Base-by-base conservation (phyloP, 1,284 basidiomycete genomes). In the Ustilago bromivora region DNA sequence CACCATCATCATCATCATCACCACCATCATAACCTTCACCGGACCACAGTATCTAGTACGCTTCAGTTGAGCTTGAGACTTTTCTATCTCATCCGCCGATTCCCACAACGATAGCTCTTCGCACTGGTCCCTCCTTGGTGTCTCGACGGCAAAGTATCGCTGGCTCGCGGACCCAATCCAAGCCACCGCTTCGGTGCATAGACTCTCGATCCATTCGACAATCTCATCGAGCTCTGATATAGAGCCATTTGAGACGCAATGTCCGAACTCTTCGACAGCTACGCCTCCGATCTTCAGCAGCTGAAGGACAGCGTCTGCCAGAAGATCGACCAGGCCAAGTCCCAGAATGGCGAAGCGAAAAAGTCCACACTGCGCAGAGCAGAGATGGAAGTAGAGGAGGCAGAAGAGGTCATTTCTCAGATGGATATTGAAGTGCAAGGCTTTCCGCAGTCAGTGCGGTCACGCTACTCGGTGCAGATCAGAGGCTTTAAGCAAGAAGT, bases 361-460 rank as follows among this genome's bases (percentile, higher is more conserved):
- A 95, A 94, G 87, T 90, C 94, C 0, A 89, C 92, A 3, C 87
- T 98, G 75, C 89, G 96, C 75, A 89, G 94, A 71, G 93, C 94
- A 23, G 94, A 96, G 84, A 94, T 96, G 90, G 96, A 99, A 86
- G 89, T 98, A 3, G 97, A 99, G 84, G 97, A 99, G 87, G 96
- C 96, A 0, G 96, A 98, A 81, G 97, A 99, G 89, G 95, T 98
- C 38, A 72, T 84, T 11, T 94, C 94, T 40, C 97, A 99, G 90
- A 98, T 99, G 96, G 96, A 98, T 87, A 93, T 99, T 72, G 97
- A 99, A 88, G 92, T 97, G n/a, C 95, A 96, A 84, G 93, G 93
- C 12, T 96, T 98, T 86, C 95, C 96, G 0, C 92, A 93, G 82
- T 79, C 82, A 49, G 80, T 85, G 31, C 80, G 82, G 31, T 77